Percentiles rank a stretch among this genome's conserved stretches.
These are phyloP conservation scores for Cryptococcus sp. DNA, from an alignment of 1,284 basidiomycete species.

Conservation along the genomic window DNA sequence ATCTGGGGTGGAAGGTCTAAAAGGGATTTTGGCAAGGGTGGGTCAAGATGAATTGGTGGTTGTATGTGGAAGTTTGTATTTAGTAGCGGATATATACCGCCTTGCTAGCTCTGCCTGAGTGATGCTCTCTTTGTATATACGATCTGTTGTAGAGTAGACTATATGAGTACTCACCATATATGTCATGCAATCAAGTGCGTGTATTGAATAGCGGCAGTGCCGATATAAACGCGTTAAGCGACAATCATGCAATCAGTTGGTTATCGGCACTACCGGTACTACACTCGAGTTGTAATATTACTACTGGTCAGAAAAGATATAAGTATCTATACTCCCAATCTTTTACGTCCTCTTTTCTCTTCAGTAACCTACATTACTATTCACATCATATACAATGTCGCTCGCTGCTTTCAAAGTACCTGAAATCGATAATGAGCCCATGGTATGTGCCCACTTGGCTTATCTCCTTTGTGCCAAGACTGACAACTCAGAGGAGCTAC, in stretches of 20 bases:
- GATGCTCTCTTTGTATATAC: too few species aligned
- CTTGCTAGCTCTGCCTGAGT: not conserved
- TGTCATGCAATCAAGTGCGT: not conserved
- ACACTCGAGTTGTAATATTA: too few species aligned
- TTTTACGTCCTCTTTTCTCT: not conserved
- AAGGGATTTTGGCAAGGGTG: slow-evolving; percentile 23
- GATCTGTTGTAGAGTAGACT: too few species aligned
- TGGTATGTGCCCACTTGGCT: slow-evolving; percentile 56
- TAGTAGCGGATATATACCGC: slow-evolving; percentile 78
- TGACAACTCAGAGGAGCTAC: slow-evolving; percentile 52
- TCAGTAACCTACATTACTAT: not conserved
- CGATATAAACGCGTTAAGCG: too few species aligned
- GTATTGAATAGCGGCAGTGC: not conserved
- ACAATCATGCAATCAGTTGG: too few species aligned
- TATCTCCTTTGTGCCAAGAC: not conserved
- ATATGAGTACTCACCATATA: too few species aligned
- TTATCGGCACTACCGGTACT: not conserved
- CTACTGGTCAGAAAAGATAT: too few species aligned
- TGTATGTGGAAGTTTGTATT: slow-evolving; percentile 83
- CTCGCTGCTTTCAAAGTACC: slow-evolving; percentile 80
- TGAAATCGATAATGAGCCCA: slow-evolving; percentile 80
- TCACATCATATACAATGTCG: slow-evolving; percentile 1
- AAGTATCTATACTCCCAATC: not conserved
- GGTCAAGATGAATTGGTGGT: slow-evolving; percentile 54
- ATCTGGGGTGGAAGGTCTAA: slow-evolving; percentile 16